Evolutionary conservation across 23 red algal species (phyloP).

Genomic region (Gracilaria domingensis): DNA sequence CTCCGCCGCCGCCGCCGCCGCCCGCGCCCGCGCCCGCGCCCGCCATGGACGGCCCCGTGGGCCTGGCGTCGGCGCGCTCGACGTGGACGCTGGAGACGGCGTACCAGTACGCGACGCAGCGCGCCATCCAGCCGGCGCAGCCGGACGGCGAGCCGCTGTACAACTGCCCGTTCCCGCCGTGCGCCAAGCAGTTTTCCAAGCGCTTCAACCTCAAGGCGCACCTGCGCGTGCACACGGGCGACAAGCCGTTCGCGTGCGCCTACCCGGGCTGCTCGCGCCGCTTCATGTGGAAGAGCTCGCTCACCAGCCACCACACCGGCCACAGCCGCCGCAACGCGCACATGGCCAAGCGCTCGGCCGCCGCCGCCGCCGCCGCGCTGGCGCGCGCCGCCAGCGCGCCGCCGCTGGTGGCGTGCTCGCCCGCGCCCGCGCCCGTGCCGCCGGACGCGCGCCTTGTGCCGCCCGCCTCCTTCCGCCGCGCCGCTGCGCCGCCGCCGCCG

Average conservation of each 20-base stretch:
- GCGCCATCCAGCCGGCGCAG: slow-evolving; percentile 28
- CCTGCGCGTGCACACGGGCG: slow-evolving; percentile 84
- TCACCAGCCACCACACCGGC: slow-evolving; percentile 74
- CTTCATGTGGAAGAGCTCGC: slow-evolving; percentile 87
- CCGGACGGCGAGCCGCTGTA: slow-evolving; percentile 62
- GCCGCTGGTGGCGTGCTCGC: too few species aligned
- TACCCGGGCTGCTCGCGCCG: slow-evolving; percentile 70
- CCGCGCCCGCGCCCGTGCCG: too few species aligned
- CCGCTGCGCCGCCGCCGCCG: neutral
- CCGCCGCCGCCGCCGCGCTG: neutral
- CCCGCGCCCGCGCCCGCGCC: neutral
- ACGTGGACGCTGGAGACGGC: slow-evolving; percentile 59
- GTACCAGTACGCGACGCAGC: slow-evolving; percentile 52
- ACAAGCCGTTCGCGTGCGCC: slow-evolving; percentile 78
- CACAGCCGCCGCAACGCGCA: slow-evolving; percentile 62
- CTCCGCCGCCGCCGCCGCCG: neutral
- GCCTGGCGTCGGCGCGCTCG: slow-evolving; percentile 8
- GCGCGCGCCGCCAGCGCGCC: neutral
- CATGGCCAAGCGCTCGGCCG: slow-evolving; percentile 36
- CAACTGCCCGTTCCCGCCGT: slow-evolving; percentile 71
- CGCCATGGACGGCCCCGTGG: slow-evolving; percentile 49
- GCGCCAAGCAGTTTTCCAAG: slow-evolving; percentile 77
- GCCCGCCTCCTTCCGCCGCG: too few species aligned
- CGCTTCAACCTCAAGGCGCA: slow-evolving; percentile 91
- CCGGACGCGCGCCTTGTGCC: too few species aligned